Evolutionary conservation across 2,329 filamentous ascomycete genomes (phyloP).

Genomic region (Cadophora sp.): DNA sequence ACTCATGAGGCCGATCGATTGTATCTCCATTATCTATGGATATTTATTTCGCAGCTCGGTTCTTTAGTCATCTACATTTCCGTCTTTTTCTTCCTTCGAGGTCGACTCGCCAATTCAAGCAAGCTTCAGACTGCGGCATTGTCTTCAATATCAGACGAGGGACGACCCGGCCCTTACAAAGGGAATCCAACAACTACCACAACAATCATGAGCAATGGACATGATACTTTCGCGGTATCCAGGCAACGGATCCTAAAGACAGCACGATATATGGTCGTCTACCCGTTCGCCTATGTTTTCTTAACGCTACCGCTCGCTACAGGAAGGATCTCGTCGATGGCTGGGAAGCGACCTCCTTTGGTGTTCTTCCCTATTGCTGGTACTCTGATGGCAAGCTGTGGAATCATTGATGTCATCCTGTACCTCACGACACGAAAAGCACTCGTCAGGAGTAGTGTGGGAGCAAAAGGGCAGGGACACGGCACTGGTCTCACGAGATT

Average conservation of each 20-base stretch:
- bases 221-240: conserved; percentile 31
- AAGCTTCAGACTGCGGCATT: conserved; percentile 6
- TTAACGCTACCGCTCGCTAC: conserved; percentile 58
- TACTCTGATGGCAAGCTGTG: conserved; percentile 36
- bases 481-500: not conserved
- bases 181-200: conserved; percentile 26
- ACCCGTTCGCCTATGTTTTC: conserved; percentile 56
- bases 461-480: not conserved
- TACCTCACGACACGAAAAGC: conserved; percentile 39
- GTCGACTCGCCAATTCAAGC: conserved; percentile 24
- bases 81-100: conserved; percentile 43
- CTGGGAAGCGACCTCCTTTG: conserved; percentile 38
- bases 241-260: conserved; percentile 44
- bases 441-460: conserved; percentile 27
- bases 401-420: conserved; percentile 36
- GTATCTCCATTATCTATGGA: conserved; percentile 61
- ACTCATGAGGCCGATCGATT: conserved; percentile 54
- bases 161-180: conserved; percentile 12
- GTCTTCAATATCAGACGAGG: not conserved
- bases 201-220: conserved; percentile 20
- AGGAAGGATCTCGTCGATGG: conserved; percentile 56
- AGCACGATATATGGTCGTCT: conserved; percentile 57
- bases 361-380: conserved; percentile 34
- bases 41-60: conserved; percentile 59
- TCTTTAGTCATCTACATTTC: conserved; percentile 56